A percentile compares a stretch with the other conserved stretches of the same genome.
phyloP scores from a whole-genome alignment of 225 moss, liverwort and hornwort species.

The Pleurozium schreberi region DNA sequence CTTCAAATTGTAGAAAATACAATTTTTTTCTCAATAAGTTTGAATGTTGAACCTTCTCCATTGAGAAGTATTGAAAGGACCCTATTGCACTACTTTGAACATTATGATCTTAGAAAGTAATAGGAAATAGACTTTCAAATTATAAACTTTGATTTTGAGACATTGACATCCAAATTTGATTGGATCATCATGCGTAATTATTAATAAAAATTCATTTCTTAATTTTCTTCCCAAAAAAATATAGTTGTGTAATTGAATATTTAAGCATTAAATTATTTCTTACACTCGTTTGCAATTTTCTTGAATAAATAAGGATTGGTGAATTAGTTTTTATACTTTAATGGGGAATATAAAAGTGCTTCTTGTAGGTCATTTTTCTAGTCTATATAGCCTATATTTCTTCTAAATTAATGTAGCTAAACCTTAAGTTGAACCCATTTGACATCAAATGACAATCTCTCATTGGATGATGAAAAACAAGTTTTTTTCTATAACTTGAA shows the following conservation, averaged over 20 bases:
- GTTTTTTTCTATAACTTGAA: too few species aligned
- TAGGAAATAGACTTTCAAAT: not conserved
- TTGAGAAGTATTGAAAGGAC: not conserved
- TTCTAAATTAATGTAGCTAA: not conserved
- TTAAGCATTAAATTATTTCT: not conserved
- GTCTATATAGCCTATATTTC: not conserved
- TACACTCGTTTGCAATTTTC: not conserved
- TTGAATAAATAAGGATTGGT: not conserved
- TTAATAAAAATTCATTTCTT: not conserved
- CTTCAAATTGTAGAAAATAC: not conserved
- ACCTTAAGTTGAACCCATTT: too few species aligned
- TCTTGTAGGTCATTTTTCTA: not conserved
- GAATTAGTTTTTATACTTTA: not conserved
- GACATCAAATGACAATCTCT: too few species aligned
- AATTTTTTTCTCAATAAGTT: not conserved
- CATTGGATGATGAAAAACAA: too few species aligned
- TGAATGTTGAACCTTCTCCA: too few species aligned
- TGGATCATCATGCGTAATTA: not conserved
- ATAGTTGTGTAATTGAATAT: not conserved
- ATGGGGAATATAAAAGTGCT: not conserved
- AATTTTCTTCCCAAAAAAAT: not conserved
- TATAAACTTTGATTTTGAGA: not conserved
- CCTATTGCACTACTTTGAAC: not conserved
- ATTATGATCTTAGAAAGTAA: not conserved
- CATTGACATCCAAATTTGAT: not conserved